Conservation (phyloP, 2,329 filamentous ascomycete genomes). For the Fusarium mangiferae region DNA sequence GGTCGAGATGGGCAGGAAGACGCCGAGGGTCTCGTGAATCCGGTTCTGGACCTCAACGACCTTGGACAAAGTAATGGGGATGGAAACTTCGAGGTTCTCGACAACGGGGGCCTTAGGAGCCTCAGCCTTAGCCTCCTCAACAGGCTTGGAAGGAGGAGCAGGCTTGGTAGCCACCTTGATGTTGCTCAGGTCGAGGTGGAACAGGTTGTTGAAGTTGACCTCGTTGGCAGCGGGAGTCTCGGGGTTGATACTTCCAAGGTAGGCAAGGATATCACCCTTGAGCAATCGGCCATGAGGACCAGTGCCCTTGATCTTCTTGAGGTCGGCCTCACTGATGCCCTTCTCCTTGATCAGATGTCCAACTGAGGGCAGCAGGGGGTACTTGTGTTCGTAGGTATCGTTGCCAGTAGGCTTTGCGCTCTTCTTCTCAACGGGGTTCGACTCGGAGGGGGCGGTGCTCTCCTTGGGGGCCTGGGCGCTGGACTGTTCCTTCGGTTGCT, state of each 20-base stretch:
- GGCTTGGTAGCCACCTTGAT: conserved; percentile 80
- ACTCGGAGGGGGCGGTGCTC: conserved; percentile 48
- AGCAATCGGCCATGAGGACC: conserved; percentile 89
- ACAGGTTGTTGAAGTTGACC: conserved; percentile 76
- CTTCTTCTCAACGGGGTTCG: conserved; percentile 51
- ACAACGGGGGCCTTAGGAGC: conserved; percentile 56
- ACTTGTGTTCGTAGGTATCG: conserved; percentile 71
- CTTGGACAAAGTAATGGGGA: conserved; percentile 81
- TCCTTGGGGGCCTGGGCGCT: conserved; percentile 51
- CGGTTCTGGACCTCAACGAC: conserved; percentile 85
- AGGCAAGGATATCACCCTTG: conserved; percentile 95
- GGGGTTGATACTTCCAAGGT: conserved; percentile 80
- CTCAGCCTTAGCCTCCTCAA: conserved; percentile 51
- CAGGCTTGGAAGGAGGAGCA: conserved; percentile 45
- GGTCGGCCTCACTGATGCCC: conserved; percentile 77
- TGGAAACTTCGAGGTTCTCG: conserved; percentile 68
- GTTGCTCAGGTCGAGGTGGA: conserved; percentile 92
- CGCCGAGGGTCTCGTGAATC: conserved; percentile 79
- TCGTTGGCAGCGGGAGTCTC: conserved; percentile 78
- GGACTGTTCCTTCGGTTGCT: conserved; percentile 72
- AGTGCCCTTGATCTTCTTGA: conserved; percentile 84
- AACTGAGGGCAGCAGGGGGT: conserved; percentile 85
- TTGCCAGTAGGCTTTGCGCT: conserved; percentile 51
- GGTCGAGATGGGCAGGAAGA: conserved; percentile 83
- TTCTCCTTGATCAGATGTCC: conserved; percentile 82